These are phyloP conservation scores for Lachnellula subtilissima DNA, from an alignment of 2,329 filamentous ascomycete species.

Conservation along the genomic window DNA sequence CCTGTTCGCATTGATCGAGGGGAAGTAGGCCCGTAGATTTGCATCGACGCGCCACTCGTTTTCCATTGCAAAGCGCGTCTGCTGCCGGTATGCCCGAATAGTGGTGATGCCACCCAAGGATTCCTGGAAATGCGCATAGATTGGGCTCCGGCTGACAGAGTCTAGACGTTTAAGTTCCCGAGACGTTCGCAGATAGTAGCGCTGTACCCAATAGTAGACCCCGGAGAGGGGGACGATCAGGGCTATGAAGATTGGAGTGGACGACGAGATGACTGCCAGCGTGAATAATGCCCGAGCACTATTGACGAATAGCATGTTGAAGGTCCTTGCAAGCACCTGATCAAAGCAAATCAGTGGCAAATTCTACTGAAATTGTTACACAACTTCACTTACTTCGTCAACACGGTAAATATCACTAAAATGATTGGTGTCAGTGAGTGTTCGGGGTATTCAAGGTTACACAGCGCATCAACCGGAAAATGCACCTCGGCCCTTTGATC, in stretches of 20 bases:
- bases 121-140: conserved; percentile 98
- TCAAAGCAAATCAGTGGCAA: conserved; percentile 60
- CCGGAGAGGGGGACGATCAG: conserved; percentile 76
- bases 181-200: conserved; percentile 94
- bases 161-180: conserved; percentile 94
- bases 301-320: conserved; percentile 93
- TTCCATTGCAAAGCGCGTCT: conserved; percentile 80
- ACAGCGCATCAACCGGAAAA: conserved; percentile 14
- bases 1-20: conserved; percentile 74
- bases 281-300: conserved; percentile 74
- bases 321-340: conserved; percentile 90
- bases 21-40: conserved; percentile 91
- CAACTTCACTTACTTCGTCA: conserved; percentile 26
- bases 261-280: conserved; percentile 74
- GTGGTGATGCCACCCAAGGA: conserved; percentile 90
- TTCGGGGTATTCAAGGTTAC: conserved; percentile 11
- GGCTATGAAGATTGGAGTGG: conserved; percentile 74
- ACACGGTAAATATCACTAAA: conserved; percentile 48
- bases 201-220: conserved; percentile 88
- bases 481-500: conserved; percentile 9
- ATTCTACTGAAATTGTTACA: conserved; percentile 21
- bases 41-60: conserved; percentile 98
- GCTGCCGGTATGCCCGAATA: conserved; percentile 89
- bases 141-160: conserved; percentile 90
- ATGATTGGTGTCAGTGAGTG: conserved; percentile 21